Base-by-base conservation (phyloP, 768 basidiomycete genomes). In the Suillus decipiens region DNA sequence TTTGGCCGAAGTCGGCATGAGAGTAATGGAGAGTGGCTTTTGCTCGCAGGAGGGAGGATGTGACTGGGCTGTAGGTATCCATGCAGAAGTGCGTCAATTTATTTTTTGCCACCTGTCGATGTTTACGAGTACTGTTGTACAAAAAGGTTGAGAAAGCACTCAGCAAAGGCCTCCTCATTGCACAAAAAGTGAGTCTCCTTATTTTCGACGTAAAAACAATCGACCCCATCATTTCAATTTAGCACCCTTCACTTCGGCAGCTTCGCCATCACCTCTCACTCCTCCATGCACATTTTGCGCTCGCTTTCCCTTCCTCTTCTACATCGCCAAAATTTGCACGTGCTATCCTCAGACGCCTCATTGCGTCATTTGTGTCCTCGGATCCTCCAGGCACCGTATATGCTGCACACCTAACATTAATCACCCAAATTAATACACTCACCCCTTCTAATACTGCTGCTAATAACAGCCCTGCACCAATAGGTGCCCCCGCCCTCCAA, bases 1-100 rank as follows among this genome's bases (percentile, higher is more conserved):
- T 11, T 67, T 92, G 0, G 90, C 86, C 0, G 91, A 93, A 72
- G 68, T 90, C 1, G 90, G 89, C 3, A 79, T 92, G 70, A 57
- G 55, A 17, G 55, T 57, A 17, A 57, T 57, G 37, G 55, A 57
- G 17, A 57, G 10, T 28, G 55, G 55, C 22, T 57, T 57, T 57
- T 57, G 55, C 37, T 24, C 55, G 17, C 37, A 39, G 24, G 55
- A 57, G 24, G 37, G 24, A 17, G 55, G 24, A 17, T 57, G 24
- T 28, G 55, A 57, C 17, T 57, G 55, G 55, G 55, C 37, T 28
- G 37, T 57, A 17, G 37, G 55, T 39, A 19, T 57, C 12, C n/a
- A 57, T 41, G 5, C 55, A 2, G 55, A 57, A 22, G 55, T 57
- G 15, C 10, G 17, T 28, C 37, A 10, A 1, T 3, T 15, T 5